Base-by-base conservation (phyloP, 2,329 filamentous ascomycete species). In the Sordariomycetes sp. region DNA sequence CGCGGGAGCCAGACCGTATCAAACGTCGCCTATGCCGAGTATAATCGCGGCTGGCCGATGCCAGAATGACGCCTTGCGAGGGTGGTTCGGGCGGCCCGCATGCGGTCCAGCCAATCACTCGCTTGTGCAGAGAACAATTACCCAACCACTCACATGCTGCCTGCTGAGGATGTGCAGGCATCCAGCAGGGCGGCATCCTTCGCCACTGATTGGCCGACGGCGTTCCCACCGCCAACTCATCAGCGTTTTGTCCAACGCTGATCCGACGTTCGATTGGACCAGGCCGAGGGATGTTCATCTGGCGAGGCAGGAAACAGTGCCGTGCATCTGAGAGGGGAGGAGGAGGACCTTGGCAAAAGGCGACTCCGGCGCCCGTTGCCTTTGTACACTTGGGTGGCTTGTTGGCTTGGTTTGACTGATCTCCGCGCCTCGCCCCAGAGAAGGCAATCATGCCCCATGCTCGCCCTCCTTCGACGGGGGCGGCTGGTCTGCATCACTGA, bases 181-280 rank as follows among this genome's bases (percentile, higher is more conserved):
- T 18, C 34, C 35, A 55, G 34, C 22, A 50, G 46, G 55, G 55
- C 55, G 55, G 55, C 55, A 51, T 57, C 55, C n/a, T 7, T n/a
- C 25, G 18, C 16, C n/a, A 25, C 40, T 34, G 34, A 57, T 57
- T 57, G 55, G 55, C 20, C 48, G 16, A 57, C 48, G 32, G 55
- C 20, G 46, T 52, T 11, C 50, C 55, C 55, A 57, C 48, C 32
- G 55, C 55, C 55, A 57, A 53, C 55, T 51, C 55, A 53, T 57
- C 55, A 53, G 55, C 34, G 32, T 48, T 28, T 57, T 53, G 55
- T 57, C 43, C 43, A 12, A 50, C 43, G 43, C 43, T 28, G 43
- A 57, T 57, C 55, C 22, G 25, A 16, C 55, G 43, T 40, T 37
- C 37, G 28, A 57, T 57, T 57, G 55, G 55, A 24, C 55, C 40